Evolutionary conservation across 2,329 filamentous ascomycete genomes (phyloP).

Genomic region (Exserohilum rostratum): DNA sequence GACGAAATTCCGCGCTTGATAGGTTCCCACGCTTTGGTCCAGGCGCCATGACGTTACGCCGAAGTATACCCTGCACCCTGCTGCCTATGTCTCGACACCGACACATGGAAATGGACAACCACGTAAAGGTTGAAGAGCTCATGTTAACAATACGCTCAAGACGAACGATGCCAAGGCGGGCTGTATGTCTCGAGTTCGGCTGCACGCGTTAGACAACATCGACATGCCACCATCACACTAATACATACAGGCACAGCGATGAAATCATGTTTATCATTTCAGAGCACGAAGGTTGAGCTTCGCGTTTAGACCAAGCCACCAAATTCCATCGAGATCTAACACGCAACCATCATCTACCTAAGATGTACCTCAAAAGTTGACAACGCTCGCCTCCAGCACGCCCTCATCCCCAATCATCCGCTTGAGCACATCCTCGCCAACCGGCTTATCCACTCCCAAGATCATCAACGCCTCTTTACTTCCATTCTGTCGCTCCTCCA

Average conservation of each 20-base stretch:
- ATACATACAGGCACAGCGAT: too few relatives aligned
- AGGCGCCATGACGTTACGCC: neutral
- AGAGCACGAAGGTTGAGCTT: neutral
- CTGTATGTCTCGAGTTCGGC: too few relatives aligned
- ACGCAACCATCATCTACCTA: neutral
- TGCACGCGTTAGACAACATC: too few relatives aligned
- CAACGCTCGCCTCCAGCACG: constrained; percentile 59
- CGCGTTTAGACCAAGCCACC: neutral
- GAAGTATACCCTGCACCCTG: neutral
- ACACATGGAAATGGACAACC: neutral
- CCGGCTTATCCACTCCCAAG: constrained; percentile 70
- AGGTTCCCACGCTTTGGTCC: neutral
- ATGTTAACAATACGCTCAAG: too few relatives aligned
- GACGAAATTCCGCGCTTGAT: neutral
- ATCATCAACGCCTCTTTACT: constrained; percentile 81
- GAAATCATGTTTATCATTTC: too few relatives aligned
- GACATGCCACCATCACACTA: too few relatives aligned
- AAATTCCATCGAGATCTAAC: neutral
- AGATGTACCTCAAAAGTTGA: constrained; percentile 47
- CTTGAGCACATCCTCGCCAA: constrained; percentile 62
- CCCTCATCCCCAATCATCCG: constrained; percentile 58
- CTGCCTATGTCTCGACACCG: neutral
- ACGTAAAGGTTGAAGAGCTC: neutral
- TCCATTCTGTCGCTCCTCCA: constrained; percentile 30
- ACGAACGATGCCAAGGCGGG: neutral